Conservation (phyloP, 1,139 yeast genomes). For the Protomyces pachydermus region DNA sequence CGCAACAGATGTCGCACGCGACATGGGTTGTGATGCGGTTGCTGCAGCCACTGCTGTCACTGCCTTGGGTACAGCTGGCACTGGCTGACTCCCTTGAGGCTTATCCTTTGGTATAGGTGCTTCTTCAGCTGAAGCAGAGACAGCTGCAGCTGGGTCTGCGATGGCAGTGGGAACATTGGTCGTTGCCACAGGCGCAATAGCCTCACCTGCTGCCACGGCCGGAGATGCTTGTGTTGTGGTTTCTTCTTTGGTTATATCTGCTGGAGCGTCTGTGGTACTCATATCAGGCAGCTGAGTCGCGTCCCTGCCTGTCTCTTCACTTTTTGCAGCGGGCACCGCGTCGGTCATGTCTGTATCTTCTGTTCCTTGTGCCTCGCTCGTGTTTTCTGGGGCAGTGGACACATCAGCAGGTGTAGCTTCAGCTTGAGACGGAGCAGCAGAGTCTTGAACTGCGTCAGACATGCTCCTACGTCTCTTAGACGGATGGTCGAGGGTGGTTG, state of each 20-base stretch:
- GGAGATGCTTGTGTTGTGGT: too few species aligned
- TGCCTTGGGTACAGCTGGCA: too few species aligned
- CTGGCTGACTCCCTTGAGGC: too few species aligned
- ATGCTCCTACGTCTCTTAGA: not conserved
- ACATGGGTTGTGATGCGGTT: not conserved
- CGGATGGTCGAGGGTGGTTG: too few species aligned
- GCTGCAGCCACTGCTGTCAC: not conserved
- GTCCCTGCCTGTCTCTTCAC: not conserved
- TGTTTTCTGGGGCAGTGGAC: too few species aligned
- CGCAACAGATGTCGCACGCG: conserved; percentile 9
- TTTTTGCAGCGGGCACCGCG: too few species aligned
- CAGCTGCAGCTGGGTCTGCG: not conserved
- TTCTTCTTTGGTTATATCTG: too few species aligned
- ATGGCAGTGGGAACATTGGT: not conserved
- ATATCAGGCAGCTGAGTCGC: not conserved
- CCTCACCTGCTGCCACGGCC: too few species aligned
- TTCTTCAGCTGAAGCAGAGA: too few species aligned
- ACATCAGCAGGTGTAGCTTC: too few species aligned
- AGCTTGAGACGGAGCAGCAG: not conserved
- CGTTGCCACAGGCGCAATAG: not conserved
- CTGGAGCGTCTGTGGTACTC: too few species aligned
- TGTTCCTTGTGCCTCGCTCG: not conserved
- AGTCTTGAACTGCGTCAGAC: not conserved
- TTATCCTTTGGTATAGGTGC: too few species aligned
- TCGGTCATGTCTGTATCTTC: not conserved